phyloP scores from a whole-genome alignment of 1,284 basidiomycete genomes.

The Fomitopsis palustris region DNA sequence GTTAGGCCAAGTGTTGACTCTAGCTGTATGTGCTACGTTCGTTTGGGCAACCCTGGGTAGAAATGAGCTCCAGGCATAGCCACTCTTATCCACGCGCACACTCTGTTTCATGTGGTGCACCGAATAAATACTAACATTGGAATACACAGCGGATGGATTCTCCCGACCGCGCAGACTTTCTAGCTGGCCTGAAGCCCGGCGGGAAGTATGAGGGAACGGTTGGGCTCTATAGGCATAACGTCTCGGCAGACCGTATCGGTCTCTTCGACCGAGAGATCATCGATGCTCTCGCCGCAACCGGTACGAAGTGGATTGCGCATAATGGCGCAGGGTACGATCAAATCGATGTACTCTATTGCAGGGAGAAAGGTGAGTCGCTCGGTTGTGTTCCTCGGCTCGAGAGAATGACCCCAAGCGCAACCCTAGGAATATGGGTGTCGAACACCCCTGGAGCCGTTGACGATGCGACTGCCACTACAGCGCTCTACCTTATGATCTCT shows the following conservation, averaged over 20 bases:
- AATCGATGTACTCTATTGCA: conserved; percentile 77
- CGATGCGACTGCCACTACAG: conserved; percentile 90
- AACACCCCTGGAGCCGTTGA: conserved; percentile 92
- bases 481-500: conserved; percentile 81
- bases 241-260: conserved; percentile 64
- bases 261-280: conserved; percentile 81
- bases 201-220: conserved; percentile 76
- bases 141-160: conserved; percentile 49
- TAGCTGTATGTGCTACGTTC: too few species aligned
- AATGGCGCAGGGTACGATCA: conserved; percentile 92
- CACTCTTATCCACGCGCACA: neutral
- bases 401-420: neutral
- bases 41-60: too few species aligned
- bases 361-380: conserved; percentile 51
- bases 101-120: neutral
- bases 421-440: conserved; percentile 76
- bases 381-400: neutral
- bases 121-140: neutral
- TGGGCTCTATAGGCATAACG: conserved; percentile 80
- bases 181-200: conserved; percentile 57
- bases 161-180: conserved; percentile 63
- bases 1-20: too few species aligned
- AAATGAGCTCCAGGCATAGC: neutral
- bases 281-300: conserved; percentile 51
- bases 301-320: conserved; percentile 84